A percentile compares a stretch with the other conserved stretches of the same genome.
These are phyloP conservation scores for Eutrema japonicum DNA, from an alignment of 345 rosid genomes.

Conservation along the genomic window DNA sequence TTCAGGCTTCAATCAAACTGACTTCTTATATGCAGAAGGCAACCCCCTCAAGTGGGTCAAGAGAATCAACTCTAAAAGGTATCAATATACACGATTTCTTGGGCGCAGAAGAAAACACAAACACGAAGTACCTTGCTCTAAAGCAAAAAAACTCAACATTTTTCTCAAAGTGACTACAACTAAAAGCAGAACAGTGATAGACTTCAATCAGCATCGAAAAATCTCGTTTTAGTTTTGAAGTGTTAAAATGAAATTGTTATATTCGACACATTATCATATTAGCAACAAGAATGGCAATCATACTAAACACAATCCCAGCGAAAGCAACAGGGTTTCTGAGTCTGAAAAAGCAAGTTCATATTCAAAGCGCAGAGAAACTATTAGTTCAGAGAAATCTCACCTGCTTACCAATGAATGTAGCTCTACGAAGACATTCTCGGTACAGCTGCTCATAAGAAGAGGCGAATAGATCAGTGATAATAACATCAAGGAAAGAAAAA, in stretches of 20 bases:
- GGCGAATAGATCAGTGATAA: slow-evolving; percentile 28
- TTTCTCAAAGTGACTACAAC: neutral
- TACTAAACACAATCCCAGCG: slow-evolving; percentile 11
- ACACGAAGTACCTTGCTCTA: neutral
- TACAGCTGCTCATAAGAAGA: slow-evolving; percentile 63
- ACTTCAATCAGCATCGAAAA: neutral
- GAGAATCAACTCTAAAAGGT: neutral
- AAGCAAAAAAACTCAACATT: neutral
- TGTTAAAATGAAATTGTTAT: neutral
- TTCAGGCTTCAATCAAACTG: slow-evolving; percentile 11
- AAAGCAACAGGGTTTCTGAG: slow-evolving; percentile 12
- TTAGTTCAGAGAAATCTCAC: slow-evolving; percentile 43
- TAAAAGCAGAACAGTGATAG: neutral
- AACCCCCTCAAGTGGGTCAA: neutral
- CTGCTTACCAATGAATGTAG: slow-evolving; percentile 78
- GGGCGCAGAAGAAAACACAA: neutral
- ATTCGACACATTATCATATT: neutral
- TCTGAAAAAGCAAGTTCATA: slow-evolving; percentile 1
- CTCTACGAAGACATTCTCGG: slow-evolving; percentile 96
- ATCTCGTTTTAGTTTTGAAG: neutral
- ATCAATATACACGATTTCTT: neutral
- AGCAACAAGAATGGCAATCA: slow-evolving; percentile 1
- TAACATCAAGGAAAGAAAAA: neutral
- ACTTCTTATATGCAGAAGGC: neutral
- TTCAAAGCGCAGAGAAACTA: slow-evolving; percentile 7